Percentiles rank a stretch among this genome's conserved stretches.
phyloP scores from a whole-genome alignment of 257 asterid species.

The Ilex asprella region DNA sequence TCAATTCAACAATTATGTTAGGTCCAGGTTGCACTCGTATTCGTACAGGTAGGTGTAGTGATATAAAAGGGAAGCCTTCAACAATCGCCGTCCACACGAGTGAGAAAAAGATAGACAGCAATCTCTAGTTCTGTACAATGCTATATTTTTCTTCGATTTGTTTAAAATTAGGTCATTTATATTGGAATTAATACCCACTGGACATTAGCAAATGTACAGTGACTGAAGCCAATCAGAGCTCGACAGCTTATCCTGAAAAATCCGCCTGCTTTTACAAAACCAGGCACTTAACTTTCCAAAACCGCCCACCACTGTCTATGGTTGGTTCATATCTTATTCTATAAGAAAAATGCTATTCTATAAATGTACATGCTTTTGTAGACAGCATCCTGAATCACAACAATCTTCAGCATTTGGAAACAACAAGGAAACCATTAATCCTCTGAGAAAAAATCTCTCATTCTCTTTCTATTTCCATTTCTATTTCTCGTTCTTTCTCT shows the following conservation, averaged over 20 bases:
- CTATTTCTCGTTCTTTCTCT: neutral
- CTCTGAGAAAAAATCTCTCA: too few relatives aligned
- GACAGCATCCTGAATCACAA: neutral
- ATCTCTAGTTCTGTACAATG: too few relatives aligned
- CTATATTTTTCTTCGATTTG: too few relatives aligned
- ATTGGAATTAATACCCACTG: conserved; percentile 8
- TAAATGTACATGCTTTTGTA: neutral
- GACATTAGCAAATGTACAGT: conserved; percentile 6
- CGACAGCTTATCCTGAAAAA: conserved; percentile 30
- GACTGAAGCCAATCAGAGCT: conserved; percentile 10
- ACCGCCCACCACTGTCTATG: neutral
- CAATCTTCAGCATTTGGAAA: neutral
- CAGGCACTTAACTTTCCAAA: conserved; percentile 3
- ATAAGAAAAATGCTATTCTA: neutral
- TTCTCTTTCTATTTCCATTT: too few relatives aligned
- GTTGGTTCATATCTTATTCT: neutral
- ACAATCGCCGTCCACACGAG: too few relatives aligned
- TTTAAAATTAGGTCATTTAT: too few relatives aligned
- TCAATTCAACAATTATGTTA: too few relatives aligned
- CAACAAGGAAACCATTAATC: conserved; percentile 1
- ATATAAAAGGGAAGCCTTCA: too few relatives aligned
- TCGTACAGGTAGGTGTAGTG: too few relatives aligned
- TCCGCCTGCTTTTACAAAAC: neutral
- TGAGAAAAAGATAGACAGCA: too few relatives aligned
- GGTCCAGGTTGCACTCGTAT: too few relatives aligned